Percentiles rank a stretch among this genome's conserved stretches.
phyloP scores from a whole-genome alignment of 2,329 filamentous ascomycete genomes.

The Ascochyta pisi region DNA sequence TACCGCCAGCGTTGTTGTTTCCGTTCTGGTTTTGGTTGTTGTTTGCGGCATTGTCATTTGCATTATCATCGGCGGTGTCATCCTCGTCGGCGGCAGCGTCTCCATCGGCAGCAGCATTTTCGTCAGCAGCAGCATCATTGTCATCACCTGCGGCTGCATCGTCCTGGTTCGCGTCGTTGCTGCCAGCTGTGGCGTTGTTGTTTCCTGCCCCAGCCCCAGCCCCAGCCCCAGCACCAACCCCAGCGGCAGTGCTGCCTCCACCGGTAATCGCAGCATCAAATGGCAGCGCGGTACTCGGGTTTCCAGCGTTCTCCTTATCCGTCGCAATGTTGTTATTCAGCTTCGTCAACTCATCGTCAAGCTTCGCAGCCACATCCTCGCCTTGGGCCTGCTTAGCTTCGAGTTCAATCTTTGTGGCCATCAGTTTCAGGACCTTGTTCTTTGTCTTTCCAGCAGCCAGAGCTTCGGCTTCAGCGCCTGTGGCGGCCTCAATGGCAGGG shows the following conservation, averaged over 20 bases:
- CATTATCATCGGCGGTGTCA: not conserved
- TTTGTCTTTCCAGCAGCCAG: conserved; percentile 63
- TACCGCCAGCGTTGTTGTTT: not conserved
- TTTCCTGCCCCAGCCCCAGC: not conserved
- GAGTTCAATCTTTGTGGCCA: conserved; percentile 60
- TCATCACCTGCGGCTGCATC: not conserved
- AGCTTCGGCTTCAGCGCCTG: conserved; percentile 52
- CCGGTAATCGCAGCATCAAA: conserved; percentile 41
- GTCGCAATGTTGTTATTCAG: conserved; percentile 60
- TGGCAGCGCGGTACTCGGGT: conserved; percentile 46
- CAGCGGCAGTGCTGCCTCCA: conserved; percentile 18
- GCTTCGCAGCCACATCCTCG: conserved; percentile 53
- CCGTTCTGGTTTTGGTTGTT: not conserved
- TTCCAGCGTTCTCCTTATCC: conserved; percentile 58
- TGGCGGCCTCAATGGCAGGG: conserved; percentile 58
- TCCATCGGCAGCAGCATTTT: not conserved
- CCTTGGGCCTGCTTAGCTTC: conserved; percentile 63
- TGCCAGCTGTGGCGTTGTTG: not conserved
- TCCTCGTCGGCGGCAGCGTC: not conserved
- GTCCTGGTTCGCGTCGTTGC: not conserved
- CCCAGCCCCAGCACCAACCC: not conserved
- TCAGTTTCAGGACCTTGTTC: conserved; percentile 67
- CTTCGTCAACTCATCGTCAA: conserved; percentile 59
- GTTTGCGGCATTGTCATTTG: not conserved
- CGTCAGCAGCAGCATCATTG: not conserved